phyloP scores from a whole-genome alignment of 179 eudicot species.

The Silene coronaria region DNA sequence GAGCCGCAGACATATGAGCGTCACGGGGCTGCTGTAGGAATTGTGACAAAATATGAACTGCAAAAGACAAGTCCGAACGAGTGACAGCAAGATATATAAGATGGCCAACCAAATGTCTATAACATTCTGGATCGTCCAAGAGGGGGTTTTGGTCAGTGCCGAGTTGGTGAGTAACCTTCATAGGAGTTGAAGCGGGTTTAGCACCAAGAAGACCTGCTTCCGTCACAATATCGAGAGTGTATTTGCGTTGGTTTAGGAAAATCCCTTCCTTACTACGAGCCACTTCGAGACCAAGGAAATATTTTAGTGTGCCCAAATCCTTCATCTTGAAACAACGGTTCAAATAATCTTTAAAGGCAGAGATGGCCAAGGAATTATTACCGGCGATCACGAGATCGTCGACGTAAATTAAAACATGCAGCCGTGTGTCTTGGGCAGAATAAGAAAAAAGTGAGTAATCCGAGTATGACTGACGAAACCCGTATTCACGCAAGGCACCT shows the following conservation, averaged over 20 bases:
- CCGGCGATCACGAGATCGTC: no score
- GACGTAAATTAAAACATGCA: no score
- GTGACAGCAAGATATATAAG: background rate
- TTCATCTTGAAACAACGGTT: no score
- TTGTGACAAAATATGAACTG: background rate
- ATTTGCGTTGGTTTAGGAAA: background rate
- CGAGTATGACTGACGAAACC: no score
- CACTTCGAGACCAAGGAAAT: background rate
- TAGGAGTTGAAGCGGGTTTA: background rate
- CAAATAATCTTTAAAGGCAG: no score
- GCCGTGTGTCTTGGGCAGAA: no score
- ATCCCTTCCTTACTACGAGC: background rate
- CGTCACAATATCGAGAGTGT: background rate
- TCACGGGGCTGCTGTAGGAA: background rate
- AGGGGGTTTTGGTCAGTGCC: accelerated
- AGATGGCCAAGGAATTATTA: no score
- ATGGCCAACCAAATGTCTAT: background rate
- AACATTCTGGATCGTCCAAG: background rate
- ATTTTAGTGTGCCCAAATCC: no score
- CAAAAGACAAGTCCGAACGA: background rate
- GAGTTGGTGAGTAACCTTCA: background rate
- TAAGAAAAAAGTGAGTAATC: no score
- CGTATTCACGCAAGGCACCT: no score
- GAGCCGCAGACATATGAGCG: background rate
- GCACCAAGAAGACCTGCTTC: background rate